These are phyloP conservation scores for Colletotrichum sidae DNA, from an alignment of 2,329 filamentous ascomycete genomes.

Conservation along the genomic window DNA sequence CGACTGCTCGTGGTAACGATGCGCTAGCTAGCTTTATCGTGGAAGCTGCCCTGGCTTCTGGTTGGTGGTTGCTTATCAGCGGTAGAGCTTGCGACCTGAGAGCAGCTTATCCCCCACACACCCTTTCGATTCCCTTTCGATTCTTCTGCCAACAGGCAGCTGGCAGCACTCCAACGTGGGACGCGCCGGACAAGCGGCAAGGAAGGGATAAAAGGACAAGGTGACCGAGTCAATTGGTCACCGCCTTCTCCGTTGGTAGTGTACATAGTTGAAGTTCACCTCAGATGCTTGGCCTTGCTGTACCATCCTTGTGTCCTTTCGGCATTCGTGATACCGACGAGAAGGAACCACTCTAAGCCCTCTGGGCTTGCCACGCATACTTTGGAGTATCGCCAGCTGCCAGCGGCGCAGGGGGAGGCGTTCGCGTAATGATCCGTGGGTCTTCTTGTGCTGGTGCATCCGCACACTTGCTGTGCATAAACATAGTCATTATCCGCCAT, in stretches of 20 bases:
- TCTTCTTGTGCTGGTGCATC: constrained; percentile 16
- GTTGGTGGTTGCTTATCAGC: constrained; percentile 32
- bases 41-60: constrained; percentile 18
- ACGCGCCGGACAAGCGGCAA: constrained; percentile 2
- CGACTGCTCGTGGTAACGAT: constrained; percentile 15
- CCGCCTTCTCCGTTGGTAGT: constrained; percentile 11
- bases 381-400: constrained; percentile 6
- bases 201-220: constrained; percentile 14
- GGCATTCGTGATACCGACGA: constrained; percentile 22
- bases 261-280: no score
- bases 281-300: background rate
- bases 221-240: constrained; percentile 4
- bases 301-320: constrained; percentile 2
- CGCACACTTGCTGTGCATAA: no score
- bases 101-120: constrained; percentile 34
- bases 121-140: background rate
- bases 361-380: background rate
- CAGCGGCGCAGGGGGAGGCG: constrained; percentile 26
- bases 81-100: constrained; percentile 25
- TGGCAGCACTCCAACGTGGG: background rate
- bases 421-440: constrained; percentile 31
- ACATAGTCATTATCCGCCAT: no score
- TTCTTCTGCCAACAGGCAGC: background rate
- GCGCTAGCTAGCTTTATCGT: constrained; percentile 33
- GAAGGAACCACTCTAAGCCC: background rate